A percentile compares a stretch with the other conserved stretches of the same genome.
Evolutionary conservation across 768 basidiomycete species (phyloP).

Genomic region (Xanthoconium purpureum): DNA sequence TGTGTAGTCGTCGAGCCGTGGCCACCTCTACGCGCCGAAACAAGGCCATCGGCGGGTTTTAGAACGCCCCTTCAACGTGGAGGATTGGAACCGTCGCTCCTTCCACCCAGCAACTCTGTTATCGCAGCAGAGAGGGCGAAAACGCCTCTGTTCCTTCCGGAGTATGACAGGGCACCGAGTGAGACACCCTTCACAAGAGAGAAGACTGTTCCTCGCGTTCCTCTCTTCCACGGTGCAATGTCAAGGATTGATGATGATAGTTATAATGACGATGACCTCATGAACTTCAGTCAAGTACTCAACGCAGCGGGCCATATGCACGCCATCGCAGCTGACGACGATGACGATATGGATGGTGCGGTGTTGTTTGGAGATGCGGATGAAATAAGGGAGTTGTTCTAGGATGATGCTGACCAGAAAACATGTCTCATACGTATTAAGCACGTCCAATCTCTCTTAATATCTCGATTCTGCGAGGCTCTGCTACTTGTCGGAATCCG

Average conservation of each 20-base stretch:
- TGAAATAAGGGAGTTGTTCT: conserved; percentile 59
- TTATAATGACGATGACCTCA: conserved; percentile 52
- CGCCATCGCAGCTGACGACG: conserved; percentile 63
- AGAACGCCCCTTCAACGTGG: conserved; percentile 21
- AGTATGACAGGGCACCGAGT: conserved; percentile 43
- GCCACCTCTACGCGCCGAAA: conserved; percentile 46
- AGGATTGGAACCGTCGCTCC: conserved; percentile 31
- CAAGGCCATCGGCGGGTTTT: conserved; percentile 33
- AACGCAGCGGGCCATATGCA: conserved; percentile 53
- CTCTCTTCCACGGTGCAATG: conserved; percentile 39
- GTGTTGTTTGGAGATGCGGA: conserved; percentile 83
- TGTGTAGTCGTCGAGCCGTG: conserved; percentile 84
- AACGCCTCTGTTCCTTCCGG: conserved; percentile 76
- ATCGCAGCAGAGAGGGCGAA: conserved; percentile 36
- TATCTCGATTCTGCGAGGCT: conserved; percentile 64
- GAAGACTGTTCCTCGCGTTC: conserved; percentile 39
- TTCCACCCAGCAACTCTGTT: conserved; percentile 13
- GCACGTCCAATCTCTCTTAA: conserved; percentile 75
- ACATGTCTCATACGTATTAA: conserved; percentile 28
- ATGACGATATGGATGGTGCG: conserved; percentile 71
- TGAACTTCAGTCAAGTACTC: conserved; percentile 73
- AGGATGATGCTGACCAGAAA: conserved; percentile 14
- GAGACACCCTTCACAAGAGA: conserved; percentile 33
- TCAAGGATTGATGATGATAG: conserved; percentile 31
- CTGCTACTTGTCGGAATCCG: conserved; percentile 71